These are phyloP conservation scores for Mucor ambiguus DNA, from an alignment of 371 early-diverging fungal species.

Conservation along the genomic window DNA sequence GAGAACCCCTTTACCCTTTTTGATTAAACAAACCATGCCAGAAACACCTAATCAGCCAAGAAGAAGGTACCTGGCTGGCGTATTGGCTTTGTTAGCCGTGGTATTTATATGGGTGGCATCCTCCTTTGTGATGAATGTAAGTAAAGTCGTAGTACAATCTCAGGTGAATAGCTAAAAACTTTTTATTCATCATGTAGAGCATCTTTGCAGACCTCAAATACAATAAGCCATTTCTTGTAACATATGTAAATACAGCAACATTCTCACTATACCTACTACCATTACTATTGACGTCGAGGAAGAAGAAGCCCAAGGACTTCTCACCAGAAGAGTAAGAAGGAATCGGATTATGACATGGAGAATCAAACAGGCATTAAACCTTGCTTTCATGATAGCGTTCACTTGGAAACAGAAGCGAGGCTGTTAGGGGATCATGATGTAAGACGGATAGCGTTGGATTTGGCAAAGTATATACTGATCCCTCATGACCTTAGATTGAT, in stretches of 20 bases:
- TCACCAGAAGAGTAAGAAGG: constrained; percentile 13
- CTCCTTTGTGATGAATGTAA: constrained; percentile 80
- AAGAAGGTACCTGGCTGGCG: constrained; percentile 45
- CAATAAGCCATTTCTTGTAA: constrained; percentile 79
- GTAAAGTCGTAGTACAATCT: not conserved
- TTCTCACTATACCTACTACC: constrained; percentile 76
- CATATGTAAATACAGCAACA: constrained; percentile 78
- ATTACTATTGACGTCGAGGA: constrained; percentile 9
- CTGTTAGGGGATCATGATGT: constrained; percentile 15
- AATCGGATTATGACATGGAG: not conserved
- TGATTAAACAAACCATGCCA: constrained; percentile 12
- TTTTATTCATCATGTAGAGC: constrained; percentile 41
- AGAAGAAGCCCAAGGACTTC: constrained; percentile 9
- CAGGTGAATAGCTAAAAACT: not conserved
- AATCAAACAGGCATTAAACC: not conserved
- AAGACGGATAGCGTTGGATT: not conserved
- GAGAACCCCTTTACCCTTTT: not conserved
- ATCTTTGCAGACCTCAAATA: constrained; percentile 71
- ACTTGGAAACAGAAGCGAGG: constrained; percentile 14
- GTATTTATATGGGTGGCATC: constrained; percentile 85
- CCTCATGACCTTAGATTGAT: not conserved
- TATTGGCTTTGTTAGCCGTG: constrained; percentile 66
- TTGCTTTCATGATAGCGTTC: constrained; percentile 3
- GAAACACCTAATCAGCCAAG: constrained; percentile 26
- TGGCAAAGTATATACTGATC: not conserved